Percentiles rank a stretch among this genome's conserved stretches.
Conservation (phyloP, 257 asterid genomes). For the Rehmannia glutinosa region DNA sequence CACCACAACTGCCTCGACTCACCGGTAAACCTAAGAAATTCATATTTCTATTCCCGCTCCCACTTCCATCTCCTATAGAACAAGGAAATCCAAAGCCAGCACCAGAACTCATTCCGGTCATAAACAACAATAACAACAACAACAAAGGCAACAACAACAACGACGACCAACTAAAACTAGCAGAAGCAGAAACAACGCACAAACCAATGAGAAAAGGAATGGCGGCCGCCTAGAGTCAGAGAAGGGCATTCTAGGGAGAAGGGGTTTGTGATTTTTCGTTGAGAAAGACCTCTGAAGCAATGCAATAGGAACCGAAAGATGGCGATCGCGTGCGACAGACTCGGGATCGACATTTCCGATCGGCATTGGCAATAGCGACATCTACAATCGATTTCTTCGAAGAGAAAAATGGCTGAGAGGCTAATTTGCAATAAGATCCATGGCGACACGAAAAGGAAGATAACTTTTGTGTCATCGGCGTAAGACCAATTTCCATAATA, state of each 20-base stretch:
- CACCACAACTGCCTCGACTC: constrained; percentile 15
- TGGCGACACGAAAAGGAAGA: neutral
- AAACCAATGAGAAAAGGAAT: constrained; percentile 11
- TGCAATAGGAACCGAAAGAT: constrained; percentile 32
- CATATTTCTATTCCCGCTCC: neutral
- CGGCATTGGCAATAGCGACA: constrained; percentile 14
- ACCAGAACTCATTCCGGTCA: constrained; percentile 36
- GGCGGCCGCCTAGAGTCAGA: constrained; percentile 11
- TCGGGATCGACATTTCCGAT: constrained; percentile 36
- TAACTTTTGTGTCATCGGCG: constrained; percentile 10
- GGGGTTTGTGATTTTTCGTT: constrained; percentile 13
- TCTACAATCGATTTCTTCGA: constrained; percentile 16
- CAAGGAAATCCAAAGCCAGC: constrained; percentile 24
- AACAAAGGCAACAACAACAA: neutral
- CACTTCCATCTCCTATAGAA: constrained; percentile 19
- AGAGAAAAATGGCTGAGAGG: neutral
- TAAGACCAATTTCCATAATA: constrained; percentile 19
- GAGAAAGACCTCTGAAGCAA: constrained; percentile 34
- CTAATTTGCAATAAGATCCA: neutral
- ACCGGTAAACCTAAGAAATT: constrained; percentile 15
- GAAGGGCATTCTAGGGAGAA: constrained; percentile 13
- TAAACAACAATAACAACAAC: neutral
- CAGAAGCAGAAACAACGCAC: constrained; percentile 9
- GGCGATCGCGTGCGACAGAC: constrained; percentile 29
- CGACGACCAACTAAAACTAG: constrained; percentile 13